Evolutionary conservation across 805 yeast genomes (phyloP).

Genomic region (Saturnispora saitoi): DNA sequence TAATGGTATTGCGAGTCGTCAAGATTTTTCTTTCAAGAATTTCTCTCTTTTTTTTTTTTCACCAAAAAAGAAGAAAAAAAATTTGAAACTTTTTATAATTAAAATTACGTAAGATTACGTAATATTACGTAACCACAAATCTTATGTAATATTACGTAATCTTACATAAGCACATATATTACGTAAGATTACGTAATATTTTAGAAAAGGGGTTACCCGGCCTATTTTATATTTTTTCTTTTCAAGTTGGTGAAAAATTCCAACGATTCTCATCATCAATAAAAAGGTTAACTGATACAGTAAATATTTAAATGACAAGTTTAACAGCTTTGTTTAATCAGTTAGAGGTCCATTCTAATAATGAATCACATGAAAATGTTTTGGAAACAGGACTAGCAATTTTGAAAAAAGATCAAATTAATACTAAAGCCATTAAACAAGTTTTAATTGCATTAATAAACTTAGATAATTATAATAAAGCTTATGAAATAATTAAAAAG

Average conservation of each 20-base stretch:
- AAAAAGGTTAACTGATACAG: background rate
- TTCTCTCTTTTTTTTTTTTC: background rate
- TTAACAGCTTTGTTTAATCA: conserved; percentile 26
- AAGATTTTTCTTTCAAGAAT: too few relatives aligned
- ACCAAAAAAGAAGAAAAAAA: too few relatives aligned
- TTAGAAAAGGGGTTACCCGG: too few relatives aligned
- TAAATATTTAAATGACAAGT: conserved; percentile 9
- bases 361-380: conserved; percentile 30
- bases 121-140: too few relatives aligned
- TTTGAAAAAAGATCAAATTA: conserved; percentile 23
- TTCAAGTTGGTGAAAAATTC: background rate
- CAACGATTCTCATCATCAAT: background rate
- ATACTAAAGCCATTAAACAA: conserved; percentile 27
- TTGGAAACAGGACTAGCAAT: conserved; percentile 24
- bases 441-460: conserved; percentile 54
- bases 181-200: too few relatives aligned
- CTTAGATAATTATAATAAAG: conserved; percentile 46
- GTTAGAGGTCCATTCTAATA: conserved; percentile 28
- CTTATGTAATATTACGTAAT: too few relatives aligned
- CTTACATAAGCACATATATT: too few relatives aligned
- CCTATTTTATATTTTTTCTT: too few relatives aligned
- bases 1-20: too few relatives aligned
- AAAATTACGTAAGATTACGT: too few relatives aligned
- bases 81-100: too few relatives aligned
- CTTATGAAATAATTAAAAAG: conserved; percentile 26